These are phyloP conservation scores for Hypoxylon sp. DNA, from an alignment of 2,329 filamentous ascomycete species.

Conservation along the genomic window DNA sequence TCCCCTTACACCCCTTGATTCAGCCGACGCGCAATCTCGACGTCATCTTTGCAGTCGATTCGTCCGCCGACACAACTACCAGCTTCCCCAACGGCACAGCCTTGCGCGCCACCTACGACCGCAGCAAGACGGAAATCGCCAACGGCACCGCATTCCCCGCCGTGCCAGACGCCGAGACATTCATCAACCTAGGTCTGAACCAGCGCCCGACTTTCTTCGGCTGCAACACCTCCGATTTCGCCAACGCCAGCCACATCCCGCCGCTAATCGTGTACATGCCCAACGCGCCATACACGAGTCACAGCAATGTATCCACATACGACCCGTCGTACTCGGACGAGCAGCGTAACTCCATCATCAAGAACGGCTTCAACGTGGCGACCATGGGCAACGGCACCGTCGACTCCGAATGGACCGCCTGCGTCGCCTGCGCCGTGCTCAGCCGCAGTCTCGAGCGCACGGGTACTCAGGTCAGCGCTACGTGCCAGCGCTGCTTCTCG, in stretches of 20 bases:
- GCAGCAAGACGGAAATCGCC: slow-evolving; percentile 66
- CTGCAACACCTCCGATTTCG: slow-evolving; percentile 74
- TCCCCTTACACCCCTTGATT: slow-evolving; percentile 82
- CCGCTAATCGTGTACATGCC: slow-evolving; percentile 91
- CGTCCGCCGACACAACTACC: slow-evolving; percentile 76
- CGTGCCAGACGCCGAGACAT: slow-evolving; percentile 80
- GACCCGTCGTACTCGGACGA: slow-evolving; percentile 71
- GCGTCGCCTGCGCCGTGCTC: slow-evolving; percentile 89
- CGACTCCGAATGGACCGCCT: slow-evolving; percentile 81
- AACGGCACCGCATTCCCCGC: slow-evolving; percentile 80
- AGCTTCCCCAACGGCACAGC: slow-evolving; percentile 84
- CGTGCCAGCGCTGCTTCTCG: slow-evolving; percentile 81
- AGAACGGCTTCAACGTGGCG: slow-evolving; percentile 86
- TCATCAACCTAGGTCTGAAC: slow-evolving; percentile 83
- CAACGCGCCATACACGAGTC: slow-evolving; percentile 82
- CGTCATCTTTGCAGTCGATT: slow-evolving; percentile 85
- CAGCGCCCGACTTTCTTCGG: slow-evolving; percentile 83
- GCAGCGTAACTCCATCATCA: slow-evolving; percentile 83
- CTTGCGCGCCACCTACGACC: slow-evolving; percentile 79
- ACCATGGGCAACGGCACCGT: slow-evolving; percentile 86
- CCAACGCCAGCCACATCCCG: slow-evolving; percentile 52
- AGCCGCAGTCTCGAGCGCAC: slow-evolving; percentile 81
- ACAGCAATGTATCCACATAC: slow-evolving; percentile 86
- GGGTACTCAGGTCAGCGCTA: slow-evolving; percentile 74
- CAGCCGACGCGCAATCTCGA: slow-evolving; percentile 80